A percentile compares a stretch with the other conserved stretches of the same genome.
These are phyloP conservation scores for Xylaria multiplex DNA, from an alignment of 2,329 filamentous ascomycete genomes.

Conservation along the genomic window DNA sequence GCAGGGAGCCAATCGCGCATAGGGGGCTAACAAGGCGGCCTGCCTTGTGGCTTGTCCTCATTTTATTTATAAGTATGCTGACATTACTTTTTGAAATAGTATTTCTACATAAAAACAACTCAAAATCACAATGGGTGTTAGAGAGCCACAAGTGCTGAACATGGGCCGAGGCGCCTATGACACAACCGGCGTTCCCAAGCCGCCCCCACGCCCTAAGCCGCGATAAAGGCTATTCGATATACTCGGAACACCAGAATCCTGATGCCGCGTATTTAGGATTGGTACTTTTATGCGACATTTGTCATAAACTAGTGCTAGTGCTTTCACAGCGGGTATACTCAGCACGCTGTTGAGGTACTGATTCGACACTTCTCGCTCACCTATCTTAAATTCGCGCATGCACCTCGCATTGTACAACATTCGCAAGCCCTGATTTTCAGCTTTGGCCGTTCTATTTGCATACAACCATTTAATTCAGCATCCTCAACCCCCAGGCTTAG, in stretches of 20 bases:
- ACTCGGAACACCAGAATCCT: constrained; percentile 1
- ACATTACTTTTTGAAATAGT: constrained; percentile 30
- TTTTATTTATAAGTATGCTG: constrained; percentile 40
- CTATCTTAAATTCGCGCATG: constrained; percentile 41
- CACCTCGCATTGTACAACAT: constrained; percentile 49
- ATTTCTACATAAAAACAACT: constrained; percentile 15
- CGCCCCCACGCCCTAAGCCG: constrained; percentile 49
- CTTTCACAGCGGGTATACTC: neutral
- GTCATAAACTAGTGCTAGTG: constrained; percentile 20
- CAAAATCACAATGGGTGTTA: constrained; percentile 45
- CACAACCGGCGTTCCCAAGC: constrained; percentile 51
- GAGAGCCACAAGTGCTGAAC: constrained; percentile 48
- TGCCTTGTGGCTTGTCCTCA: constrained; percentile 6
- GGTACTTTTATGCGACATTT: constrained; percentile 5
- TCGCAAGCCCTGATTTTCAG: constrained; percentile 40
- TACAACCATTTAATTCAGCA: constrained; percentile 48
- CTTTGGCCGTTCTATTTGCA: constrained; percentile 41
- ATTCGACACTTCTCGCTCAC: constrained; percentile 29
- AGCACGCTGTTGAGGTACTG: constrained; percentile 22
- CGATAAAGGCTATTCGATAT: constrained; percentile 40
- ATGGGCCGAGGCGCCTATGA: constrained; percentile 52
- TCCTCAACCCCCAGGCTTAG: constrained; percentile 30
- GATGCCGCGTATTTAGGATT: neutral
- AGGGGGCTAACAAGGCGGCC: constrained; percentile 32
- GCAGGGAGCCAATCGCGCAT: constrained; percentile 32